Percentiles rank a stretch among this genome's conserved stretches.
Conservation (phyloP, 148 eudicot genomes). For the Rhododendron ovatum region DNA sequence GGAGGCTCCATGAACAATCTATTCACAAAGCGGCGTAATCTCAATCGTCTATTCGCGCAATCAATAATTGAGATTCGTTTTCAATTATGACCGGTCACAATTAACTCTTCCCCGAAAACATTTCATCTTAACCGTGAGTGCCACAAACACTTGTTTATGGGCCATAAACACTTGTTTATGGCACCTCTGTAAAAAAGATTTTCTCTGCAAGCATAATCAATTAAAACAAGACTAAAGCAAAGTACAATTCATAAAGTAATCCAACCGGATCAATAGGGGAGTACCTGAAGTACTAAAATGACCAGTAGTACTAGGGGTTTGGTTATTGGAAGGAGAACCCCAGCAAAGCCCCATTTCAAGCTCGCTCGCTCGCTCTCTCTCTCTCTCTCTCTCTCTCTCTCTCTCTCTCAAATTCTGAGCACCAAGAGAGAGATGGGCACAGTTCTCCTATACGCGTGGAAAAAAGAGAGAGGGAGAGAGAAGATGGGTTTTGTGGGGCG, state of each 20-base stretch:
- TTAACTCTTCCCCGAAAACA: no score
- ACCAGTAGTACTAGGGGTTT: conserved; percentile 33
- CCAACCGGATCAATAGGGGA: neutral
- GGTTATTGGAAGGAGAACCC: conserved; percentile 23
- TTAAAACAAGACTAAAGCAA: neutral
- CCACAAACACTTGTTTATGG: no score
- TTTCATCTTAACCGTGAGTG: no score
- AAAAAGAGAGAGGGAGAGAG: neutral
- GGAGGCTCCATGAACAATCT: no score
- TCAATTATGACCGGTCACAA: no score
- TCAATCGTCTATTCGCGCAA: no score
- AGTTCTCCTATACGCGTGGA: neutral
- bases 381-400: conserved; percentile 2
- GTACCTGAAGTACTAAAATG: conserved; percentile 40
- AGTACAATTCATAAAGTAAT: neutral
- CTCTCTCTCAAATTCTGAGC: neutral
- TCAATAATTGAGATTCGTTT: no score
- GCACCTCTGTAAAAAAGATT: no score
- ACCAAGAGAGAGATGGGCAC: neutral
- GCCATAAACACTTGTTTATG: no score
- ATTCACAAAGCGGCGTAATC: no score
- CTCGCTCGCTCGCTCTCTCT: neutral
- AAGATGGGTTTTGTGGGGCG: neutral
- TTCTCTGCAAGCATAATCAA: neutral
- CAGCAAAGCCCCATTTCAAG: conserved; percentile 56